A percentile compares a stretch with the other conserved stretches of the same genome.
Evolutionary conservation across 73 alveolate species (phyloP).

Genomic region (Uronychia binucleata): DNA sequence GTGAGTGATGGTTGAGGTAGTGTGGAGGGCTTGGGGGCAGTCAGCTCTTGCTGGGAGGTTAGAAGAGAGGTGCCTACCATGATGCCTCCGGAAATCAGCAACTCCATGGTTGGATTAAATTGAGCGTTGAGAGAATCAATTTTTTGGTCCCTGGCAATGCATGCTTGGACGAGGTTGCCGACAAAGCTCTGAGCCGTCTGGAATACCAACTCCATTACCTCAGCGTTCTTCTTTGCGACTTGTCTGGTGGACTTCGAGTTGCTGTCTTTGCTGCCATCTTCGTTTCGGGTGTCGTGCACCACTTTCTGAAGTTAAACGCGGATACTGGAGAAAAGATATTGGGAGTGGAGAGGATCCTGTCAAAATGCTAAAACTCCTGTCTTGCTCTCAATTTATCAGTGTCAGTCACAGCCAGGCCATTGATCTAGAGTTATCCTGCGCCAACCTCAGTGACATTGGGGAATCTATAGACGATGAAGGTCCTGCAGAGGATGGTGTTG

Average conservation of each 20-base stretch:
- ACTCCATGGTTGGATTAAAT: neutral
- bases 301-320: neutral
- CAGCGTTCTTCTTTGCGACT: neutral
- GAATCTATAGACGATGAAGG: constrained; percentile 93
- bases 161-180: neutral
- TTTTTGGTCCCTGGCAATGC: neutral
- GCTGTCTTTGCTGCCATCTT: neutral
- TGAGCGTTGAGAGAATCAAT: neutral
- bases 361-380: constrained; percentile 86
- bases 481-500: constrained; percentile 69
- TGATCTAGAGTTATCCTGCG: constrained; percentile 50
- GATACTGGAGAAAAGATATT: constrained; percentile 40
- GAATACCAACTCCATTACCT: too few relatives aligned
- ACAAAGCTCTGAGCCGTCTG: neutral
- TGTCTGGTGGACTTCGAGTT: neutral
- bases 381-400: constrained; percentile 89
- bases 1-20: too few relatives aligned
- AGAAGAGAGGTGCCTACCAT: too few relatives aligned
- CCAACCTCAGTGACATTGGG: constrained; percentile 63
- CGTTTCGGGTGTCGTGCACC: neutral
- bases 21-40: too few relatives aligned
- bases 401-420: constrained; percentile 81
- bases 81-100: neutral
- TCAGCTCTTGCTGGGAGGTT: neutral
- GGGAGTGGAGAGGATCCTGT: constrained; percentile 83